These are phyloP conservation scores for Ambrosiella beaveri DNA, from an alignment of 2,329 filamentous ascomycete genomes.

Conservation along the genomic window DNA sequence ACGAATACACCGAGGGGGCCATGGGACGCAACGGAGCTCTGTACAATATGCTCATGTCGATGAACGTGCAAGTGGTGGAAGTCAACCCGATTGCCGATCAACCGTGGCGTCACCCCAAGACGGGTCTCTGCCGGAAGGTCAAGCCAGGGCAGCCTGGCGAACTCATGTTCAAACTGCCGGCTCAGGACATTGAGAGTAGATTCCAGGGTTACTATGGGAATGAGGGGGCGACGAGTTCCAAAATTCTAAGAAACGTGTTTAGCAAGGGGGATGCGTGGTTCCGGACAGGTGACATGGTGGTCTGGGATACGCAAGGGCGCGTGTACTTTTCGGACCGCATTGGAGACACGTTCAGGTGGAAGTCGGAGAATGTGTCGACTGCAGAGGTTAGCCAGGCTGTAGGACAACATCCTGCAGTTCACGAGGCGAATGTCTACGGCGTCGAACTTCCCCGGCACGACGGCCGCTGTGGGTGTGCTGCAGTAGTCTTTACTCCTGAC, in stretches of 20 bases:
- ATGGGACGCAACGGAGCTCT: constrained; percentile 57
- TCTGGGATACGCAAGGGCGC: constrained; percentile 51
- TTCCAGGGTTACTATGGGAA: constrained; percentile 80
- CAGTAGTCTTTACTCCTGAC: constrained; percentile 39
- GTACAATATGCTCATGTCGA: constrained; percentile 34
- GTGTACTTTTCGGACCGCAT: constrained; percentile 70
- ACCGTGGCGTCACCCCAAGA: constrained; percentile 49
- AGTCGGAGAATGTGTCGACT: constrained; percentile 70
- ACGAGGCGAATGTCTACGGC: constrained; percentile 76
- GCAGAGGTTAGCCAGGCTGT: constrained; percentile 65
- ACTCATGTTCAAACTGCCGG: constrained; percentile 53
- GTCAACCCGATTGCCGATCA: constrained; percentile 55
- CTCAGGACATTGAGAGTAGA: constrained; percentile 39
- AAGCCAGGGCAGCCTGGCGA: constrained; percentile 52
- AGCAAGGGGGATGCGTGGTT: constrained; percentile 65
- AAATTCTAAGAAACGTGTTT: constrained; percentile 59
- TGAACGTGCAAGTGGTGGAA: constrained; percentile 40
- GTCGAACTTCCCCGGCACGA: constrained; percentile 66
- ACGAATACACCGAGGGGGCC: constrained; percentile 57
- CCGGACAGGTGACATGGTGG: constrained; percentile 65
- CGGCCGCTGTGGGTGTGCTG: constrained; percentile 67
- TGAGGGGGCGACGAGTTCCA: constrained; percentile 48
- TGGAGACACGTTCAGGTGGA: constrained; percentile 65
- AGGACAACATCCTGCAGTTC: constrained; percentile 45
- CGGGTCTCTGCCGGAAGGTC: constrained; percentile 48